Conservation (phyloP, 1,139 yeast genomes). For the Pneumocystis murina region DNA sequence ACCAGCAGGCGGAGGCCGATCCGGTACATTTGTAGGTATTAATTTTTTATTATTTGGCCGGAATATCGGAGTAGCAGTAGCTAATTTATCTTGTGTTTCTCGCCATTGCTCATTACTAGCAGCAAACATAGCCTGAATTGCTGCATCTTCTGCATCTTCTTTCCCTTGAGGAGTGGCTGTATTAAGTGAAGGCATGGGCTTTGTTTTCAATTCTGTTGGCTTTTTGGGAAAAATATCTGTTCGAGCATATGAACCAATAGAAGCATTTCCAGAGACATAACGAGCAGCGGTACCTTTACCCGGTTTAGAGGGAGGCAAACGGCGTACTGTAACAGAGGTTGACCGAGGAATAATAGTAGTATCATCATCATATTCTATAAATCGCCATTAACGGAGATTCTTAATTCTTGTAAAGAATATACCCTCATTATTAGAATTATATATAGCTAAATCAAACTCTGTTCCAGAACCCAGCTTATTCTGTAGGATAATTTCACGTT, state of each 20-base stretch:
- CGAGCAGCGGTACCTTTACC: constrained; percentile 44
- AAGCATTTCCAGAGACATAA: constrained; percentile 64
- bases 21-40: constrained; percentile 26
- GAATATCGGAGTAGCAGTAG: constrained; percentile 33
- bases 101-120: constrained; percentile 91
- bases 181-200: constrained; percentile 16
- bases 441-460: constrained; percentile 64
- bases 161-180: constrained; percentile 14
- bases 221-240: not conserved
- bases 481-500: constrained; percentile 70
- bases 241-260: constrained; percentile 8
- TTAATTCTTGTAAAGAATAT: constrained; percentile 2
- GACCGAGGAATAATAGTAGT: constrained; percentile 72
- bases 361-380: constrained; percentile 63
- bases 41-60: constrained; percentile 16
- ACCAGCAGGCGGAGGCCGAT: constrained; percentile 83
- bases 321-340: constrained; percentile 60
- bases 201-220: constrained; percentile 14
- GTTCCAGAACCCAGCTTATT: constrained; percentile 73
- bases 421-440: constrained; percentile 57
- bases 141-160: constrained; percentile 59
- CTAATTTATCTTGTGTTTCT: constrained; percentile 80
- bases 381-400: not conserved
- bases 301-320: constrained; percentile 55
- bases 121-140: constrained; percentile 78